These are phyloP conservation scores for Hyaloscypha bicolor DNA, from an alignment of 495 filamentous ascomycete species.

Conservation along the genomic window DNA sequence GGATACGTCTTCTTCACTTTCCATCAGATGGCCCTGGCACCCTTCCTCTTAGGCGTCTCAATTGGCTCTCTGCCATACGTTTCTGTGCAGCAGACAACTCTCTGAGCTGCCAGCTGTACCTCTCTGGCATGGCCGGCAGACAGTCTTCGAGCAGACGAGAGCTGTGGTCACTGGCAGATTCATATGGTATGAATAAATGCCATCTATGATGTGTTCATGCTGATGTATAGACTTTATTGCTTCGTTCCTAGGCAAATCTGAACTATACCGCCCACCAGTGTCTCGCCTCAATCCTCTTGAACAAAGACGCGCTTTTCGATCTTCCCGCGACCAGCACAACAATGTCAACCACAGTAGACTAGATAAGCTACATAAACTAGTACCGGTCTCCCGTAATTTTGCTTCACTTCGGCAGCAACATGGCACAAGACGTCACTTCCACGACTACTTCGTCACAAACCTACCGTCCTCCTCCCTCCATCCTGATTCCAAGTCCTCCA, in stretches of 20 bases:
- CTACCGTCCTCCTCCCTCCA: slow-evolving; percentile 91
- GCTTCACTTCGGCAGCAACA: slow-evolving; percentile 11
- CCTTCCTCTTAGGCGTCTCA: background rate
- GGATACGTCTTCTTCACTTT: background rate
- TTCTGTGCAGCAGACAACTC: background rate
- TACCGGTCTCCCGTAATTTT: background rate
- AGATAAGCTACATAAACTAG: background rate
- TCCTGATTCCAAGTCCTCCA: slow-evolving; percentile 71
- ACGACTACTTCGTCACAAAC: slow-evolving; percentile 96
- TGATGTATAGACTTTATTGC: slow-evolving; percentile 28
- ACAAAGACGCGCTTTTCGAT: background rate
- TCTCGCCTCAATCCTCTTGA: background rate
- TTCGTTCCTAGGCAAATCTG: slow-evolving; percentile 23
- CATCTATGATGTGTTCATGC: background rate
- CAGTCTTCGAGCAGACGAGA: slow-evolving; percentile 6
- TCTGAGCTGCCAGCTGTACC: background rate
- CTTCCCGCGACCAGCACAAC: background rate
- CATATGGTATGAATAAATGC: slow-evolving; percentile 20
- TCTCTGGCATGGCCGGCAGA: slow-evolving; percentile 11
- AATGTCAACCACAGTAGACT: background rate
- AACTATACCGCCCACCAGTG: background rate
- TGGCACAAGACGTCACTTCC: slow-evolving; percentile 63
- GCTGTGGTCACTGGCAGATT: slow-evolving; percentile 31
- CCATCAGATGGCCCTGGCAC: slow-evolving; percentile 20
- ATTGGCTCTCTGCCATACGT: slow-evolving; percentile 24